These are phyloP conservation scores for Dioscorea zingiberensis DNA, from an alignment of 106 monocot species.

Conservation along the genomic window DNA sequence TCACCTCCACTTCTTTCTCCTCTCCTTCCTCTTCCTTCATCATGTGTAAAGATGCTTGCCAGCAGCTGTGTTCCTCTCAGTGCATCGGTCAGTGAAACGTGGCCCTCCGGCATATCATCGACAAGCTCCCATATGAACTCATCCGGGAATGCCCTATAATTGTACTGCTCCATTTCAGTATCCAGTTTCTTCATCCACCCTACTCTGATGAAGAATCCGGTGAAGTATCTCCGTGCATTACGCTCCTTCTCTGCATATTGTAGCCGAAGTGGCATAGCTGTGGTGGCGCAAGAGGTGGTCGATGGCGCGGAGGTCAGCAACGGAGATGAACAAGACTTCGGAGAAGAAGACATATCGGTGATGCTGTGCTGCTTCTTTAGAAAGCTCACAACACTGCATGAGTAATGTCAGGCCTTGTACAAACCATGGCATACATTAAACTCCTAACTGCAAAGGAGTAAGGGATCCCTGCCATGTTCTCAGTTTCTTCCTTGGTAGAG, in stretches of 20 bases:
- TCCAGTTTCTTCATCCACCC: slow-evolving; percentile 96
- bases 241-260: slow-evolving; percentile 76
- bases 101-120: slow-evolving; percentile 69
- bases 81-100: slow-evolving; percentile 91
- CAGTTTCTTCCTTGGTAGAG: no score
- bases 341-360: slow-evolving; percentile 98
- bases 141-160: slow-evolving; percentile 68
- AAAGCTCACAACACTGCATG: slow-evolving; percentile 48
- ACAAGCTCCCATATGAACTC: slow-evolving; percentile 85
- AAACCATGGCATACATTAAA: no score
- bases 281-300: slow-evolving; percentile 69
- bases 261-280: slow-evolving; percentile 74
- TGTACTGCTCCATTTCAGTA: slow-evolving; percentile 76
- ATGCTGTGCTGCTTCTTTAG: slow-evolving; percentile 65
- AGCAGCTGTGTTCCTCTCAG: slow-evolving; percentile 86
- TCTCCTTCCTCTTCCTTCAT: slow-evolving; percentile 14
- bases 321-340: slow-evolving; percentile 77
- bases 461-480: no score
- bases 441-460: no score
- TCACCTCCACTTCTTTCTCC: not conserved
- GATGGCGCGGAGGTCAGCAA: slow-evolving; percentile 56
- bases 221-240: slow-evolving; percentile 69
- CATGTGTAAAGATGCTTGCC: slow-evolving; percentile 50
- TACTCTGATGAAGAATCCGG: slow-evolving; percentile 69
- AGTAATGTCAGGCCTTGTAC: no score